Percentiles rank a stretch among this genome's conserved stretches.
Evolutionary conservation across 495 filamentous ascomycete genomes (phyloP).

Genomic region (Pyronema omphalodes): DNA sequence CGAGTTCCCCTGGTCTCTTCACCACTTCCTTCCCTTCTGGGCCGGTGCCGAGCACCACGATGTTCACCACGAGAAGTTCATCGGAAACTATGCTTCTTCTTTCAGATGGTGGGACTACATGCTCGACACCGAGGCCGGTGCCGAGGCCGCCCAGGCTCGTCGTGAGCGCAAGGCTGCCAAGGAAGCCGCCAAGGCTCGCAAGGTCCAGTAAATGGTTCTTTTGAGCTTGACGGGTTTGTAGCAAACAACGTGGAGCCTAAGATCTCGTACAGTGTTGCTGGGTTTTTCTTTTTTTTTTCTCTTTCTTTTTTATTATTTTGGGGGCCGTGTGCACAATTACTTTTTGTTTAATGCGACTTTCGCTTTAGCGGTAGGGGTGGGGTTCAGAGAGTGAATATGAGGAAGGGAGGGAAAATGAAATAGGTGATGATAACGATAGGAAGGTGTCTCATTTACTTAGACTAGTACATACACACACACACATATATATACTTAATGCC

Average conservation of each 20-base stretch:
- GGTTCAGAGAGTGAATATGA: too few relatives aligned
- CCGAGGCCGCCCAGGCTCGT: slow-evolving; percentile 67
- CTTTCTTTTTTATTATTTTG: too few relatives aligned
- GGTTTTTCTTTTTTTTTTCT: neutral
- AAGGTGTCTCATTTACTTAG: too few relatives aligned
- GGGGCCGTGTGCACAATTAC: too few relatives aligned
- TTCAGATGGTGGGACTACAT: slow-evolving; percentile 98
- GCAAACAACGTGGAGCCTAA: neutral
- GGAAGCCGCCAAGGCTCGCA: slow-evolving; percentile 26
- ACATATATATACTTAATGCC: too few relatives aligned
- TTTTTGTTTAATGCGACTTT: too few relatives aligned
- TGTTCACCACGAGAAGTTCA: slow-evolving; percentile 88
- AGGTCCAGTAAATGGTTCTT: slow-evolving; percentile 16
- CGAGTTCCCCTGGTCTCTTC: slow-evolving; percentile 92
- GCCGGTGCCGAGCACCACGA: slow-evolving; percentile 95
- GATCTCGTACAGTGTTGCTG: neutral
- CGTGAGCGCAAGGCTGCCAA: slow-evolving; percentile 58
- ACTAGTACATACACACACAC: too few relatives aligned
- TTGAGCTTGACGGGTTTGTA: too few relatives aligned
- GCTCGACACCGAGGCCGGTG: slow-evolving; percentile 81
- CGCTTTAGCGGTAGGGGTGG: too few relatives aligned
- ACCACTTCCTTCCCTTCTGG: slow-evolving; percentile 95
- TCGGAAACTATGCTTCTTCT: slow-evolving; percentile 92
- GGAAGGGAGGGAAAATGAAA: too few relatives aligned
- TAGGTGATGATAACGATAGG: too few relatives aligned